A percentile compares a stretch with the other conserved stretches of the same genome.
Conservation (phyloP, 2,329 filamentous ascomycete genomes). For the Furcasterigmium sp. region DNA sequence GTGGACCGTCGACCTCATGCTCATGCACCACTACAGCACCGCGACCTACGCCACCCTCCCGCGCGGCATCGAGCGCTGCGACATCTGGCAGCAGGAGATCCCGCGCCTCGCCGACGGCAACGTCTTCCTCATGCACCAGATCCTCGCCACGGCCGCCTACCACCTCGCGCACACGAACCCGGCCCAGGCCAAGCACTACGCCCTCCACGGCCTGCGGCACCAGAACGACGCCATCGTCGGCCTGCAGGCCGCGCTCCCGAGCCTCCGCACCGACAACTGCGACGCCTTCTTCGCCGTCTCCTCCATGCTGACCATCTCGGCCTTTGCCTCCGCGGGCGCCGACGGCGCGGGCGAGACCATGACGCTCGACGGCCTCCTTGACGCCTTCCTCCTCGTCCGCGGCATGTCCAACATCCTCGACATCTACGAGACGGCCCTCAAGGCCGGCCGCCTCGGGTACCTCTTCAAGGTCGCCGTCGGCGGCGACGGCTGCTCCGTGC, state of each 20-base stretch:
- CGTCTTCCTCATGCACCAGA: constrained; percentile 23
- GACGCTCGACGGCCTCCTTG: constrained; percentile 23
- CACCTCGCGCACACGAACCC: constrained; percentile 21
- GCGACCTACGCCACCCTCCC: constrained; percentile 23
- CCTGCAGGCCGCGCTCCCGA: constrained; percentile 18
- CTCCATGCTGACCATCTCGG: constrained; percentile 22
- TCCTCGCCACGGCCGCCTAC: constrained; percentile 23
- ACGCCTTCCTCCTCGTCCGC: constrained; percentile 22
- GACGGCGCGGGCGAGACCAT: too few relatives aligned
- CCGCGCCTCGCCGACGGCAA: constrained; percentile 19
- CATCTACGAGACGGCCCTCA: constrained; percentile 15
- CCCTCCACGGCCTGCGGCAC: constrained; percentile 23
- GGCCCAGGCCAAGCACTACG: constrained; percentile 12
- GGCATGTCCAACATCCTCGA: constrained; percentile 24
- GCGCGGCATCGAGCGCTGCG: constrained; percentile 18
- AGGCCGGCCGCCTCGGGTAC: constrained; percentile 13
- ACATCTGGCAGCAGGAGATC: constrained; percentile 21
- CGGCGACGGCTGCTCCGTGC: constrained; percentile 5
- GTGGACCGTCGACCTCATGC: constrained; percentile 28
- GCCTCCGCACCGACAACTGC: constrained; percentile 21
- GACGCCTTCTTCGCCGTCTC: constrained; percentile 25
- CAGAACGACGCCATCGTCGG: constrained; percentile 24
- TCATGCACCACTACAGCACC: constrained; percentile 29
- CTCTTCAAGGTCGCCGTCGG: constrained; percentile 14
- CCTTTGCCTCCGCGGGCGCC: too few relatives aligned